A percentile compares a stretch with the other conserved stretches of the same genome.
Evolutionary conservation across 1,139 yeast species (phyloP).

Genomic region (Eremothecium cymbalariae): DNA sequence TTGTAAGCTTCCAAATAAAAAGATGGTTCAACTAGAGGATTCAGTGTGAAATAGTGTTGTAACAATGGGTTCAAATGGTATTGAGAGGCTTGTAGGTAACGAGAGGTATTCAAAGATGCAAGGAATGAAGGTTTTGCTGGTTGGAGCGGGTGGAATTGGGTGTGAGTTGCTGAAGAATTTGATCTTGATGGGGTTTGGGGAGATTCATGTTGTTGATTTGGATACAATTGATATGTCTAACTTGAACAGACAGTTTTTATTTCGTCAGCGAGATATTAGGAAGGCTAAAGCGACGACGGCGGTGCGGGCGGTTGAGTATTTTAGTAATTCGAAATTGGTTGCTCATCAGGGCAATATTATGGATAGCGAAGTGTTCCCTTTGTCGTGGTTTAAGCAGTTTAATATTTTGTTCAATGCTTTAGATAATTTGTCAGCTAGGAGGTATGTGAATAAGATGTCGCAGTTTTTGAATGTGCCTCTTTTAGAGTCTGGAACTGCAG

Average conservation of each 20-base stretch:
- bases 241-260: constrained; percentile 85
- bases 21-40: no score
- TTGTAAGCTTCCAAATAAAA: no score
- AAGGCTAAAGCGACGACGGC: constrained; percentile 80
- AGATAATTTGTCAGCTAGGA: constrained; percentile 87
- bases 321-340: constrained; percentile 61
- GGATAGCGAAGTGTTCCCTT: constrained; percentile 63
- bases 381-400: constrained; percentile 76
- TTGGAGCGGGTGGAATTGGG: constrained; percentile 99
- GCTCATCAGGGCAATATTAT: constrained; percentile 87
- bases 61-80: no score
- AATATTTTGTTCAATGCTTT: constrained; percentile 80
- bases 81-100: constrained; percentile 23
- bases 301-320: constrained; percentile 66
- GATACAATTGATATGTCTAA: constrained; percentile 92
- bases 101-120: constrained; percentile 29
- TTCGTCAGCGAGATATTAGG: constrained; percentile 79
- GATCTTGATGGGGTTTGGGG: constrained; percentile 76
- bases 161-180: constrained; percentile 88
- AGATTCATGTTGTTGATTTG: constrained; percentile 83
- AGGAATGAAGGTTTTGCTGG: constrained; percentile 62
- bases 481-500: constrained; percentile 93
- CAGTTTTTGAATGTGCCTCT: constrained; percentile 66
- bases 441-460: constrained; percentile 80
- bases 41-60: constrained; percentile 1